These are phyloP conservation scores for Pinus albicaulis DNA, from an alignment of 75 land plant species.

Conservation along the genomic window DNA sequence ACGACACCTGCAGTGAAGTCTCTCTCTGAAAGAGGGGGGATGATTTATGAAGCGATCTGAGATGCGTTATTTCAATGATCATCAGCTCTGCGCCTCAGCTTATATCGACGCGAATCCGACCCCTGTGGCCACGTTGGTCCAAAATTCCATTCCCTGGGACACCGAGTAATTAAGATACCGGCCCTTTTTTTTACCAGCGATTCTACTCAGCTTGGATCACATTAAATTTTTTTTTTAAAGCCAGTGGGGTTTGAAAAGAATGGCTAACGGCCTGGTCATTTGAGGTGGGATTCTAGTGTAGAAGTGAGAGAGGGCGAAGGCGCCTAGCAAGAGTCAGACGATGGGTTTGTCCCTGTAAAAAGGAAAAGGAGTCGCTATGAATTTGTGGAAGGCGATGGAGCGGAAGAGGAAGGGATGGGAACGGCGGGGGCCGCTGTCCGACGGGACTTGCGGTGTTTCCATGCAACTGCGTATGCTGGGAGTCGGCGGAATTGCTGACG, in stretches of 20 bases:
- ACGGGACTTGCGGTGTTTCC: slow-evolving; percentile 2
- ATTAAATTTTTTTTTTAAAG: too few relatives aligned
- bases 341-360: background rate
- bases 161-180: too few relatives aligned
- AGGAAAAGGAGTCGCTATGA: background rate
- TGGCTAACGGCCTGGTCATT: too few relatives aligned
- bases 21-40: background rate
- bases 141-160: too few relatives aligned
- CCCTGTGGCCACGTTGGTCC: too few relatives aligned
- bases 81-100: background rate
- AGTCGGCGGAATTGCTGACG: too few relatives aligned
- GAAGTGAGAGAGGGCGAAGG: background rate
- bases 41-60: background rate
- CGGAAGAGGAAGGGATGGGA: background rate
- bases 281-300: background rate
- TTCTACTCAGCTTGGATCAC: too few relatives aligned
- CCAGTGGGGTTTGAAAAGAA: too few relatives aligned
- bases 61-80: background rate
- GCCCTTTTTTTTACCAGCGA: too few relatives aligned
- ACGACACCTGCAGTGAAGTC: background rate
- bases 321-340: background rate
- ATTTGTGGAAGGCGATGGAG: background rate
- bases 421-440: background rate
- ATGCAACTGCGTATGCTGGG: too few relatives aligned
- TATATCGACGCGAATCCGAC: too few relatives aligned